Evolutionary conservation across 2,329 filamentous ascomycete genomes (phyloP).

Genomic region (Plenodomus tracheiphilus): DNA sequence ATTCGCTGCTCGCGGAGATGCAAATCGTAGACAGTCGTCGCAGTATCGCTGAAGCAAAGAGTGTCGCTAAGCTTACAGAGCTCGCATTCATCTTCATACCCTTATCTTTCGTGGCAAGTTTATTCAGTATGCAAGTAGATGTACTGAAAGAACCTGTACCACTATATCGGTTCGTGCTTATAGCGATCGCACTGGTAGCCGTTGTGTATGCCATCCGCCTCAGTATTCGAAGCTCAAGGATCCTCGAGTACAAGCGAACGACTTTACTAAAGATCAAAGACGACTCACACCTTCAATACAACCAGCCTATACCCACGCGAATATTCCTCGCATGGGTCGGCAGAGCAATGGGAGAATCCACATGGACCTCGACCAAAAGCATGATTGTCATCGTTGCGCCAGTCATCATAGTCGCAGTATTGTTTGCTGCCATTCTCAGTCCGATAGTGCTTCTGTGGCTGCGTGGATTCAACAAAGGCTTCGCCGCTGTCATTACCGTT

Average conservation of each 20-base stretch:
- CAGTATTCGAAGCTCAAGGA: constrained; percentile 12
- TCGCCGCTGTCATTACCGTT: constrained; percentile 11
- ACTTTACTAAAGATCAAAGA: constrained; percentile 8
- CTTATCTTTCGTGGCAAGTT: constrained; percentile 28
- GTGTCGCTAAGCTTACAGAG: constrained; percentile 36
- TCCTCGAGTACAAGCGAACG: constrained; percentile 13
- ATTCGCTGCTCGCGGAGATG: constrained; percentile 44
- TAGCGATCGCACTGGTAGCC: constrained; percentile 12
- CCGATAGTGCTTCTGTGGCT: constrained; percentile 19
- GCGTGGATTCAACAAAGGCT: constrained; percentile 13
- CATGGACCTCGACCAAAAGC: neutral
- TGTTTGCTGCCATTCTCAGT: constrained; percentile 15
- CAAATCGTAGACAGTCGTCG: constrained; percentile 31
- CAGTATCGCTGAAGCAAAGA: constrained; percentile 35
- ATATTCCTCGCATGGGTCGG: constrained; percentile 12
- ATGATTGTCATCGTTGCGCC: constrained; percentile 6
- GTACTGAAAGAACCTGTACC: constrained; percentile 23
- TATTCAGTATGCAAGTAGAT: constrained; percentile 36
- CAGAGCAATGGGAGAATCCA: neutral
- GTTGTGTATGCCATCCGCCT: constrained; percentile 13
- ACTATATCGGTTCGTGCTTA: constrained; percentile 6
- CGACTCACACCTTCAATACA: constrained; percentile 10
- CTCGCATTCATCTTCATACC: constrained; percentile 41
- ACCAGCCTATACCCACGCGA: constrained; percentile 14
- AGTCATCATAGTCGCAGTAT: neutral